These are phyloP conservation scores for Aspergillus floridensis DNA, from an alignment of 2,329 filamentous ascomycete genomes.

Conservation along the genomic window DNA sequence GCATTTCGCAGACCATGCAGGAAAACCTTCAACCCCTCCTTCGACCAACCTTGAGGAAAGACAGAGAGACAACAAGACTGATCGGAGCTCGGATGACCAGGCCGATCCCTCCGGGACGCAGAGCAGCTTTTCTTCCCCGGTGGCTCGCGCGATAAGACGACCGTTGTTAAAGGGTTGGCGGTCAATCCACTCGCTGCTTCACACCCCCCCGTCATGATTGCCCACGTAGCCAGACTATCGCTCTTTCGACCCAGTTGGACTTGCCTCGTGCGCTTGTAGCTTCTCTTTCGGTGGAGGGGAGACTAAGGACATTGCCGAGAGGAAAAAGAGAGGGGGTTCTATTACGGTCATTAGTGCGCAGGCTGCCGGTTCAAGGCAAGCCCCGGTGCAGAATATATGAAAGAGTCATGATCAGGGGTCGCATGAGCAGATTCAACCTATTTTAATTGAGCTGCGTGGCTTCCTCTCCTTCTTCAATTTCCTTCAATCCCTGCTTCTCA, in stretches of 20 bases:
- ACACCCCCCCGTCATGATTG: slow-evolving; percentile 29
- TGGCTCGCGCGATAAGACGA: slow-evolving; percentile 5
- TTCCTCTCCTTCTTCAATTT: not conserved
- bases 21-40: not conserved
- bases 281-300: slow-evolving; percentile 9
- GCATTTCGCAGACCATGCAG: not conserved
- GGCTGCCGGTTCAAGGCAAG: not conserved
- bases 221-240: slow-evolving; percentile 34
- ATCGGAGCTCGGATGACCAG: not conserved
- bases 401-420: not conserved
- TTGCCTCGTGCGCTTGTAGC: slow-evolving; percentile 19
- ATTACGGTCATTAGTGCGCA: not conserved
- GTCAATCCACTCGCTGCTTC: slow-evolving; percentile 12
- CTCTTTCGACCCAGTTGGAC: slow-evolving; percentile 18
- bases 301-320: not conserved
- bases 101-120: not conserved
- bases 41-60: not conserved
- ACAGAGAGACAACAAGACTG: not conserved
- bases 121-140: not conserved
- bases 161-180: slow-evolving; percentile 15
- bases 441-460: not conserved
- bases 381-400: not conserved
- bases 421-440: not conserved
- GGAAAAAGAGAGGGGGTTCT: not conserved
- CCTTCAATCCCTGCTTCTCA: not conserved